Conservation (phyloP, 2,329 filamentous ascomycete genomes). For the Blastomyces parvus region DNA sequence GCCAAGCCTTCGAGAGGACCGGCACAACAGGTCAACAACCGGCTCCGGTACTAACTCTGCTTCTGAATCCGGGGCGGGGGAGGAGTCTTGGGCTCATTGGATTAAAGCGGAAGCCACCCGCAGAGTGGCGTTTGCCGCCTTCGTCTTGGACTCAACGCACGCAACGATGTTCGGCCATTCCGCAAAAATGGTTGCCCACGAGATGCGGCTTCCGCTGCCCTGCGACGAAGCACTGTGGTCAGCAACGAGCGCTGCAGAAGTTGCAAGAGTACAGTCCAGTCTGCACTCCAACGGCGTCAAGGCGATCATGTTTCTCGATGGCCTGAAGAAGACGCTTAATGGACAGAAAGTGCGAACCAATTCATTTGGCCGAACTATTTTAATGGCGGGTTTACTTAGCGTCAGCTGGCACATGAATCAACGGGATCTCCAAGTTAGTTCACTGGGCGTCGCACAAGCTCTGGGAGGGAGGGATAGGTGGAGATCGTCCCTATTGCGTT, state of each 20-base stretch:
- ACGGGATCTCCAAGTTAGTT: conserved; percentile 82
- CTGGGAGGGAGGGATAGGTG: conserved; percentile 85
- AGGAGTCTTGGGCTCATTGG: conserved; percentile 95
- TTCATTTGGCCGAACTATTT: conserved; percentile 80
- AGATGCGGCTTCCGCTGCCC: conserved; percentile 81
- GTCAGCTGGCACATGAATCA: conserved; percentile 98
- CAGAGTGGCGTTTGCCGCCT: conserved; percentile 83
- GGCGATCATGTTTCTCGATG: conserved; percentile 79
- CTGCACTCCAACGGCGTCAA: conserved; percentile 73
- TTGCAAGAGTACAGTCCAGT: conserved; percentile 71
- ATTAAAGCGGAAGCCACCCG: conserved; percentile 87
- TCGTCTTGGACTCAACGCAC: conserved; percentile 90
- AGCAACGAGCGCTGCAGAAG: conserved; percentile 77
- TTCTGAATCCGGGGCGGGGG: conserved; percentile 59
- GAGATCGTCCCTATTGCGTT: conserved; percentile 72
- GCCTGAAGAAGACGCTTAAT: conserved; percentile 78
- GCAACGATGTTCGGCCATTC: conserved; percentile 97
- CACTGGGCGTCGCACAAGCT: conserved; percentile 67
- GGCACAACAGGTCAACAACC: conserved; percentile 31
- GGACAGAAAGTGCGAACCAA: conserved; percentile 82
- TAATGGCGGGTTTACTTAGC: conserved; percentile 89
- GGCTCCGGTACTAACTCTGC: conserved; percentile 36
- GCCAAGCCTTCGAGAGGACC: conserved; percentile 59
- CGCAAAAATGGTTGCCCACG: conserved; percentile 92
- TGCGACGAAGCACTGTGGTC: conserved; percentile 92